Evolutionary conservation across 306 rosid genomes (phyloP).

Genomic region (Lotus japonicus): DNA sequence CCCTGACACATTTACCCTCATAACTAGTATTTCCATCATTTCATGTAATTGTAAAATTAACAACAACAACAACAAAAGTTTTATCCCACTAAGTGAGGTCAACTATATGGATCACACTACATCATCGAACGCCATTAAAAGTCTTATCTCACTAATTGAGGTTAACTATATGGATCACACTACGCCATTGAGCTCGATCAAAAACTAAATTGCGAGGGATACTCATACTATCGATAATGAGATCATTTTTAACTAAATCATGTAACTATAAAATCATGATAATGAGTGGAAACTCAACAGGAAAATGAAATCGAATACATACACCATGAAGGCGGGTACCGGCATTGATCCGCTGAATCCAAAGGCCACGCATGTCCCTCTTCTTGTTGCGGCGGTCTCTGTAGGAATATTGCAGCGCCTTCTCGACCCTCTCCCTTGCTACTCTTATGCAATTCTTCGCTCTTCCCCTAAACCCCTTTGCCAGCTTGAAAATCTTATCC

Average conservation of each 20-base stretch:
- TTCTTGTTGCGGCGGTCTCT: conserved; percentile 96
- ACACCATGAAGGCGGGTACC: conserved; percentile 92
- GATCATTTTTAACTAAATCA: no score
- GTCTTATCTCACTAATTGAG: no score
- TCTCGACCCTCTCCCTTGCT: conserved; percentile 95
- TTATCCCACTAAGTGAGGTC: no score
- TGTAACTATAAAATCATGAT: no score
- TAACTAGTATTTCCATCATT: background rate
- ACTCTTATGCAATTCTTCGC: conserved; percentile 96
- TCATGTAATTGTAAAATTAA: background rate
- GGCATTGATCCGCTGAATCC: conserved; percentile 93
- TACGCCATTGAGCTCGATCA: no score
- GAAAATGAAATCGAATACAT: conserved; percentile 10
- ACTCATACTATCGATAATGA: no score
- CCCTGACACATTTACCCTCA: background rate
- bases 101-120: no score
- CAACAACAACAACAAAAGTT: no score
- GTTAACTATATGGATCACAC: no score
- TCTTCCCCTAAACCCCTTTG: conserved; percentile 96
- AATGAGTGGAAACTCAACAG: no score
- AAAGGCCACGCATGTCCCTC: conserved; percentile 92
- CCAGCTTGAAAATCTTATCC: conserved; percentile 76
- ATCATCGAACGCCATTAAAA: no score
- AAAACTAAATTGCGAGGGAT: no score
- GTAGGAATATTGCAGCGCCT: conserved; percentile 95